Base-by-base conservation (phyloP, 305 asterid genomes). In the Fraxinus greggii region DNA sequence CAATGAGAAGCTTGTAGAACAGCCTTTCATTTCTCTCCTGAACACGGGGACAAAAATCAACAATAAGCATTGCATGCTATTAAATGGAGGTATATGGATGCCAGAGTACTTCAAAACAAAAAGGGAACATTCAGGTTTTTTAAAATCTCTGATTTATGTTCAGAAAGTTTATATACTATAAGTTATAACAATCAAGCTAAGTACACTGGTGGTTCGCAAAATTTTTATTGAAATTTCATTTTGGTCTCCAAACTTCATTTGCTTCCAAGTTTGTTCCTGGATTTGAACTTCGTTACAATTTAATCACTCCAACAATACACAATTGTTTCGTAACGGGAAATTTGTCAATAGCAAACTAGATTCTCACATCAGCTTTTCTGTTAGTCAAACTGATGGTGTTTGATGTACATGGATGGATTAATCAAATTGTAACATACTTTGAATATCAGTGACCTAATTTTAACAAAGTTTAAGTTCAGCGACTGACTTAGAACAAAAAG, bases 1-100 rank as follows among this genome's bases (percentile, higher is more conserved):
- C 90, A 24, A 89, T 88, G 73, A 89, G 90, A 82, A 88, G 82
- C 86, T 86, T 89, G 87, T 89, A 88, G 65, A 89, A 89, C 74
- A 89, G 78, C 80, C 91, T 83, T 78, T 89, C 92, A 69, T 86
- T 89, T 79, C 88, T 85, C 76, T 82, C 92, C 91, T 89, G 88
- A 38, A 82, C 31, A 67, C 61, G 28, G 72, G 26, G 36, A 76
- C 2, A 24, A 9, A 24, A 28, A 40, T 40, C 59, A 65, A 83
- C 7, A 5, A 35, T 12, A 63, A 63, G 33, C 72, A 63, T 63
- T 23, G n/a, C 72, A 63, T 63, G 29, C 67, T 21, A 59, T 21
- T 63, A 63, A 59, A 61, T 61, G 31, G 4, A 61, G 31, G 33
- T 21, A 3, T 9, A 63, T 24, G 33, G 72, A 24, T 23, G 33